Conservation (phyloP, 2,329 filamentous ascomycete species). For the Neodidymelliopsis sp. region DNA sequence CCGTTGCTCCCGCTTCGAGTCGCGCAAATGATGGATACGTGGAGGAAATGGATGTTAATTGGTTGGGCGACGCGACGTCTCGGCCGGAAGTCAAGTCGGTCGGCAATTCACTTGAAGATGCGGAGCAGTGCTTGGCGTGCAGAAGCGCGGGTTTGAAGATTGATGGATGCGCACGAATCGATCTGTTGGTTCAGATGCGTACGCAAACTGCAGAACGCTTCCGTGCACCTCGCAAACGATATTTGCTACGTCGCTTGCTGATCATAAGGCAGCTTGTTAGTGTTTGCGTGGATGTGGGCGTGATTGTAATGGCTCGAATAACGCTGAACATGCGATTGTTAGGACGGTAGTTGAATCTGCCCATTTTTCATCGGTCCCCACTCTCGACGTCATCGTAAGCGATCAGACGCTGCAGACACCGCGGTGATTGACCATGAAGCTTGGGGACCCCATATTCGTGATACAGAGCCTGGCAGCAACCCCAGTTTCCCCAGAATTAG, state of each 20-base stretch:
- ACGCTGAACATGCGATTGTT: too few species aligned
- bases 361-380: too few species aligned
- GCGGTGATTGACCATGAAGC: slow-evolving; percentile 13
- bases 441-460: slow-evolving; percentile 20
- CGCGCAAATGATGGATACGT: slow-evolving; percentile 1
- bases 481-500: slow-evolving; percentile 31
- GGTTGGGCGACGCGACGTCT: slow-evolving; percentile 1
- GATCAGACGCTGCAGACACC: slow-evolving; percentile 11
- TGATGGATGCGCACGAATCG: slow-evolving; percentile 7
- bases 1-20: neutral
- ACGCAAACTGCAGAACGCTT: slow-evolving; percentile 21
- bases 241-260: slow-evolving; percentile 2
- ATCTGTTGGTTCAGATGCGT: slow-evolving; percentile 8
- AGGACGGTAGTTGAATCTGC: too few species aligned
- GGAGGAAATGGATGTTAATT: neutral
- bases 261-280: neutral
- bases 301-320: too few species aligned
- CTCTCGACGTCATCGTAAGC: slow-evolving; percentile 10
- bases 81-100: neutral
- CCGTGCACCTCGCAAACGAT: slow-evolving; percentile 25
- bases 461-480: slow-evolving; percentile 12
- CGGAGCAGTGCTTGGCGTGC: slow-evolving; percentile 7
- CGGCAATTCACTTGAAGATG: slow-evolving; percentile 2
- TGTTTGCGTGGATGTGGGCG: neutral
- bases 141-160: slow-evolving; percentile 3